A percentile compares a stretch with the other conserved stretches of the same genome.
Conservation (phyloP, 345 rosid genomes). For the Salix purpurea region DNA sequence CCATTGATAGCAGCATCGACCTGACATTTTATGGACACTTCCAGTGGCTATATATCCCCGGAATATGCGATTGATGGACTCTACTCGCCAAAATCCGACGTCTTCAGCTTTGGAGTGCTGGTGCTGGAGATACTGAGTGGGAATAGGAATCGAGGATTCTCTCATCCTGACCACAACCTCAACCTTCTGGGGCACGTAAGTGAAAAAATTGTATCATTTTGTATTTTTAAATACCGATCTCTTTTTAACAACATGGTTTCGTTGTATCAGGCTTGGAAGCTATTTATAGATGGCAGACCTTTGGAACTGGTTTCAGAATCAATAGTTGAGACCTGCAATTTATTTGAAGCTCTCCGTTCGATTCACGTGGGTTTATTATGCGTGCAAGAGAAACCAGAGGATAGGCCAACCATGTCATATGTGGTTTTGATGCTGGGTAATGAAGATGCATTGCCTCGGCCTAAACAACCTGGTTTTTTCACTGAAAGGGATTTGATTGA, state of each 20-base stretch:
- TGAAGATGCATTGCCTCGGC: slow-evolving; percentile 20
- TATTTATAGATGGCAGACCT: slow-evolving; percentile 27
- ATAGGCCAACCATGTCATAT: slow-evolving; percentile 36
- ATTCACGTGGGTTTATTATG: slow-evolving; percentile 41
- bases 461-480: slow-evolving; percentile 37
- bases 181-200: slow-evolving; percentile 1
- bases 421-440: slow-evolving; percentile 33
- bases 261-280: slow-evolving; percentile 27
- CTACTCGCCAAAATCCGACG: background rate
- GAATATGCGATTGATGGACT: too few relatives aligned
- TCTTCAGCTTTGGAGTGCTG: slow-evolving; percentile 1
- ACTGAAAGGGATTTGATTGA: slow-evolving; percentile 4
- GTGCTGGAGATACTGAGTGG: background rate
- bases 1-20: background rate
- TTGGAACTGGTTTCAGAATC: slow-evolving; percentile 15
- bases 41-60: background rate
- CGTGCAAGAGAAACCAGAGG: slow-evolving; percentile 35
- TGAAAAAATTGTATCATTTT: background rate
- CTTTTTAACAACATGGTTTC: background rate
- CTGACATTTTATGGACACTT: background rate
- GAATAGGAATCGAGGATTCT: background rate
- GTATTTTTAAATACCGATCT: background rate
- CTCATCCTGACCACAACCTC: background rate
- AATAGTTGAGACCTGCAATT: slow-evolving; percentile 1
- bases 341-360: slow-evolving; percentile 27